Base-by-base conservation (phyloP, 2,329 filamentous ascomycete genomes). In the Thielaviopsis populi region DNA sequence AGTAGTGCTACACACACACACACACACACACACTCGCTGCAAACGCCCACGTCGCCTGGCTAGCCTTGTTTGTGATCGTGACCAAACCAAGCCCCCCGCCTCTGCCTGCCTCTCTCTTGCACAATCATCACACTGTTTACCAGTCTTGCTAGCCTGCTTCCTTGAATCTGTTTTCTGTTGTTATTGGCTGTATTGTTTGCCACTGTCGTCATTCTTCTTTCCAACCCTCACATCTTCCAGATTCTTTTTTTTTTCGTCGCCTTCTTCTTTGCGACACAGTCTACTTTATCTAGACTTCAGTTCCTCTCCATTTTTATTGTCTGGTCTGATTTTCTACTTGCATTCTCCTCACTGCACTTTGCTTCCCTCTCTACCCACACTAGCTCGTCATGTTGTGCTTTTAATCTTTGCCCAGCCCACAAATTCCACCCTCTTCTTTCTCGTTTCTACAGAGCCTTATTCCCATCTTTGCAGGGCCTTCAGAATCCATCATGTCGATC, bases 401-500 rank as follows among this genome's bases (percentile, higher is more conserved):
- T 54, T 54, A 33, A 54, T 15, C 50, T 54, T n/a, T n/a, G 24
- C 22, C 10, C 24, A 54, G 17, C 50, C 30, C 50, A 15, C 27
- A 30, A 2, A 10, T 30, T 30, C 17, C 8, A 7, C 50, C 27
- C 30, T 30, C 17, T 33, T 30, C 22, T 33, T 54, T 10, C 24
- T 6, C 24, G 8, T 11, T 27, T 54, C 8, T 54, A 43, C 50
- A 54, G 13, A 33, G 50, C 50, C 50, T 54, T 30, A 15, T 30
- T 54, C 22, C 22, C 13, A 15, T 54, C 24, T 2, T 33, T 10
- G 6, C 15, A 30, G 22, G 13, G 13, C 1, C 30, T 54, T 6
- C 13, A 54, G 30, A 30, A 15, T 27, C 27, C 53, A 54, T 58
- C 42, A 65, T 65, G 64, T 63, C 64, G 30, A 40, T 42, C 3